Conservation (phyloP, 257 asterid species). For the Thymus mandschuricus region DNA sequence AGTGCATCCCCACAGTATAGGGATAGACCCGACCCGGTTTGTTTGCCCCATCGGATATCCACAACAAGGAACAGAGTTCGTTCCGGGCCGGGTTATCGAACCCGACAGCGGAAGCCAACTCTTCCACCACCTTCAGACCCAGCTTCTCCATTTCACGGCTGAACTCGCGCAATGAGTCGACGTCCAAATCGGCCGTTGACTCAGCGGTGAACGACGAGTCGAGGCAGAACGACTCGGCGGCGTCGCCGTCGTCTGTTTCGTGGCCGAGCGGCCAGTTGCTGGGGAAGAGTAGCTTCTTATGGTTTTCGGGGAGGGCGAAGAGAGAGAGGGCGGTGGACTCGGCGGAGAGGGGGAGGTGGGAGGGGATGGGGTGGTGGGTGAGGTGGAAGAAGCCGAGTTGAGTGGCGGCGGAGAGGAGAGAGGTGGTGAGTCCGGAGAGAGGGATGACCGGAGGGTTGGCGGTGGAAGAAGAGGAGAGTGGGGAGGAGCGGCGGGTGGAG, state of each 20-base stretch:
- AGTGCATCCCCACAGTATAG: slow-evolving; percentile 60
- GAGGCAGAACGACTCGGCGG: slow-evolving; percentile 54
- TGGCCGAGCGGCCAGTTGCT: slow-evolving; percentile 78
- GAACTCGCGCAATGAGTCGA: slow-evolving; percentile 50
- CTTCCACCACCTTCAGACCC: slow-evolving; percentile 53
- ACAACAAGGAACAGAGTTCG: slow-evolving; percentile 50
- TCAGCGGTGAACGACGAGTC: slow-evolving; percentile 44
- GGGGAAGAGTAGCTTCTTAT: slow-evolving; percentile 48
- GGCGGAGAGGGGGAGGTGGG: slow-evolving; percentile 49
- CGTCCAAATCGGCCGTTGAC: slow-evolving; percentile 36
- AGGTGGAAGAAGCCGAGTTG: slow-evolving; percentile 73
- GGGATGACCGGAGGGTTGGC: slow-evolving; percentile 44
- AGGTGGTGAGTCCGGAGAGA: slow-evolving; percentile 46
- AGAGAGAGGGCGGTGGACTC: slow-evolving; percentile 45
- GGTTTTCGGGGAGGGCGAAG: slow-evolving; percentile 37
- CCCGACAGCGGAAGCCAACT: slow-evolving; percentile 53
- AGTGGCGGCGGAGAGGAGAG: slow-evolving; percentile 52
- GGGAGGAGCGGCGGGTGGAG: slow-evolving; percentile 42
- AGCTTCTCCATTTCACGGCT: slow-evolving; percentile 56
- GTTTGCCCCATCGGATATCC: slow-evolving; percentile 54
- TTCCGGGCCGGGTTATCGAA: slow-evolving; percentile 50
- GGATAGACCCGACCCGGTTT: slow-evolving; percentile 71
- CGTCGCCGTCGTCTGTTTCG: slow-evolving; percentile 38
- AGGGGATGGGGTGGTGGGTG: slow-evolving; percentile 52
- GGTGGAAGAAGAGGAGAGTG: slow-evolving; percentile 29